Conservation (phyloP, 192 early-diverging fungal species). For the Coemansia sp. region DNA sequence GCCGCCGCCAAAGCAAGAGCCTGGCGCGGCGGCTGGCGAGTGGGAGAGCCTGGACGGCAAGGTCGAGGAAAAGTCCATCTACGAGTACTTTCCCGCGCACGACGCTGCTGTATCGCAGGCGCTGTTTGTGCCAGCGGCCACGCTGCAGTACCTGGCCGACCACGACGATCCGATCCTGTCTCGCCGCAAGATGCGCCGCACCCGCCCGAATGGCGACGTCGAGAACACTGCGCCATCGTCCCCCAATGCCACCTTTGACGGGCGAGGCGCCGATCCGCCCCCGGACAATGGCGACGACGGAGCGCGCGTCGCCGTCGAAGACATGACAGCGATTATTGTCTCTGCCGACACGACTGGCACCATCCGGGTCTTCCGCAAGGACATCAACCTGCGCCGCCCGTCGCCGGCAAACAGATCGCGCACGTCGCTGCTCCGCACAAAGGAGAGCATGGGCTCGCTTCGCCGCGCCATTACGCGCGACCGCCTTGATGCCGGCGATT, state of each 20-base stretch:
- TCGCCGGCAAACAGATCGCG: neutral
- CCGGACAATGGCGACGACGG: slow-evolving; percentile 1
- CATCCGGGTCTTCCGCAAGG: slow-evolving; percentile 63
- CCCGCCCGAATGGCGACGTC: slow-evolving; percentile 18
- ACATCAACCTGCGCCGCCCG: slow-evolving; percentile 34
- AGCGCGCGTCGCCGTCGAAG: slow-evolving; percentile 17
- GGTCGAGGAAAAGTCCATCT: slow-evolving; percentile 47
- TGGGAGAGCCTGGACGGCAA: slow-evolving; percentile 50
- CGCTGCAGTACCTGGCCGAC: slow-evolving; percentile 53
- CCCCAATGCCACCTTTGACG: slow-evolving; percentile 19
- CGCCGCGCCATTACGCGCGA: slow-evolving; percentile 8
- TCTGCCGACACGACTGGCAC: slow-evolving; percentile 56
- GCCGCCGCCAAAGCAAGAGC: neutral
- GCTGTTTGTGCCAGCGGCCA: slow-evolving; percentile 58
- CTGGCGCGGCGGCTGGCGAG: slow-evolving; percentile 25
- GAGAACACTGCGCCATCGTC: slow-evolving; percentile 15
- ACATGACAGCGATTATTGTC: slow-evolving; percentile 54
- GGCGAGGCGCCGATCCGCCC: neutral
- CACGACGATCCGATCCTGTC: slow-evolving; percentile 53
- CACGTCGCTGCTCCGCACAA: slow-evolving; percentile 7
- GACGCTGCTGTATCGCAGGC: slow-evolving; percentile 53
- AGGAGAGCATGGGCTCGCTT: slow-evolving; percentile 11
- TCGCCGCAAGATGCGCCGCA: slow-evolving; percentile 34
- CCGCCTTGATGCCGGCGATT: neutral
- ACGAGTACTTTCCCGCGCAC: slow-evolving; percentile 55